A percentile compares a stretch with the other conserved stretches of the same genome.
Evolutionary conservation across 2,329 filamentous ascomycete species (phyloP).

Genomic region (Westerdykella ornata): DNA sequence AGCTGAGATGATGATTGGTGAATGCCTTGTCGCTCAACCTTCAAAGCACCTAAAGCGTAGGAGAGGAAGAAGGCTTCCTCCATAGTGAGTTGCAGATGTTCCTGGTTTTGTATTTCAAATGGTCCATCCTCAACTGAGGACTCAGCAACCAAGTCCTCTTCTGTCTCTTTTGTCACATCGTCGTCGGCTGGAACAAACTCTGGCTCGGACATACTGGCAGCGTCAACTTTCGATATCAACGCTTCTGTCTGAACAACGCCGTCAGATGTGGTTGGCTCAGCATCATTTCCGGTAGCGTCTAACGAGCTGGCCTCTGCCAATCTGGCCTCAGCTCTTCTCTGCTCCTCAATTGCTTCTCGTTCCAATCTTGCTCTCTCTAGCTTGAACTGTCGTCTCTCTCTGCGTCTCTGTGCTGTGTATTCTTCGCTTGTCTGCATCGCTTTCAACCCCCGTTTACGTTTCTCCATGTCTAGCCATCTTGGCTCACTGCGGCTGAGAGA

Average conservation of each 20-base stretch:
- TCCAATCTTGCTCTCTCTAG: conserved; percentile 86
- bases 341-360: conserved; percentile 73
- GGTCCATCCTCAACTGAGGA: not conserved
- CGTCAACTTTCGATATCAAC: not conserved
- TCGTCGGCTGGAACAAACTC: not conserved
- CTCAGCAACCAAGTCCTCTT: conserved; percentile 1
- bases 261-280: not conserved
- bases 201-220: not conserved
- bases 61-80: conserved; percentile 89
- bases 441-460: conserved; percentile 60
- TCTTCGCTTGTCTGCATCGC: conserved; percentile 72
- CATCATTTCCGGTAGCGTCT: not conserved
- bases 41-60: conserved; percentile 71
- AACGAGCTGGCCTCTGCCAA: conserved; percentile 11
- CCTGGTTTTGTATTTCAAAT: conserved; percentile 49
- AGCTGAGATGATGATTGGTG: conserved; percentile 49
- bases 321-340: conserved; percentile 51
- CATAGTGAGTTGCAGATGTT: conserved; percentile 84
- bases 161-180: conserved; percentile 7
- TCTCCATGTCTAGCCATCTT: conserved; percentile 81
- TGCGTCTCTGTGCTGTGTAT: conserved; percentile 65
- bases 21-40: conserved; percentile 44
- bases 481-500: conserved; percentile 90
- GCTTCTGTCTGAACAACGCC: not conserved
- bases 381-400: conserved; percentile 78